phyloP scores from a whole-genome alignment of 805 yeast species.

The Metschnikowia noctiluminum region DNA sequence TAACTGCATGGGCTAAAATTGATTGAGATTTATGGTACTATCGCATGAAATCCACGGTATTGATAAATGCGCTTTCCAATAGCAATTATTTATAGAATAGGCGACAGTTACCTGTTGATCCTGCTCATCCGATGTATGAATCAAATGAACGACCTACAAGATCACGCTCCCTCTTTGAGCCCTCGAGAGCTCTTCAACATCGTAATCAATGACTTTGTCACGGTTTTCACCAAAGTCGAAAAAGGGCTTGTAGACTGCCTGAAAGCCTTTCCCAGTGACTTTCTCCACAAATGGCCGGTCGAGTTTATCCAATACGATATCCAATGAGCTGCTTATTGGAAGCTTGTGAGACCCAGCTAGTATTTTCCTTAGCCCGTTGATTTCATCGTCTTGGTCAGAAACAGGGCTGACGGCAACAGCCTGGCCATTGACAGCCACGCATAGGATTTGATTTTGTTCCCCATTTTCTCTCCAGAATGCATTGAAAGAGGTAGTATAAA shows the following conservation, averaged over 20 bases:
- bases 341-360: constrained; percentile 10
- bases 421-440: constrained; percentile 40
- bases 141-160: not conserved
- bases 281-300: constrained; percentile 35
- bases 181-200: constrained; percentile 26
- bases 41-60: no score
- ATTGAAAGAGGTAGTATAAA: constrained; percentile 22
- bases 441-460: constrained; percentile 15
- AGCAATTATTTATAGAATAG: not conserved
- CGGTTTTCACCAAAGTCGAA: constrained; percentile 28
- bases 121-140: not conserved
- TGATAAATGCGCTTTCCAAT: no score
- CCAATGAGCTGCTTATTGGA: not conserved
- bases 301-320: constrained; percentile 18
- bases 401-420: constrained; percentile 16
- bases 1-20: no score
- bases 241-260: constrained; percentile 32
- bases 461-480: constrained; percentile 20
- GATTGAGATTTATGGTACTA: no score
- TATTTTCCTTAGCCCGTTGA: constrained; percentile 12
- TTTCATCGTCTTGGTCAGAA: constrained; percentile 13
- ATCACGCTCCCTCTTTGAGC: constrained; percentile 1
- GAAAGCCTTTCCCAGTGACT: constrained; percentile 40
- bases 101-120: not conserved
- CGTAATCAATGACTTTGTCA: constrained; percentile 31